Evolutionary conservation across 163 green algal species (phyloP).

Genomic region (Chlorella variabilis): DNA sequence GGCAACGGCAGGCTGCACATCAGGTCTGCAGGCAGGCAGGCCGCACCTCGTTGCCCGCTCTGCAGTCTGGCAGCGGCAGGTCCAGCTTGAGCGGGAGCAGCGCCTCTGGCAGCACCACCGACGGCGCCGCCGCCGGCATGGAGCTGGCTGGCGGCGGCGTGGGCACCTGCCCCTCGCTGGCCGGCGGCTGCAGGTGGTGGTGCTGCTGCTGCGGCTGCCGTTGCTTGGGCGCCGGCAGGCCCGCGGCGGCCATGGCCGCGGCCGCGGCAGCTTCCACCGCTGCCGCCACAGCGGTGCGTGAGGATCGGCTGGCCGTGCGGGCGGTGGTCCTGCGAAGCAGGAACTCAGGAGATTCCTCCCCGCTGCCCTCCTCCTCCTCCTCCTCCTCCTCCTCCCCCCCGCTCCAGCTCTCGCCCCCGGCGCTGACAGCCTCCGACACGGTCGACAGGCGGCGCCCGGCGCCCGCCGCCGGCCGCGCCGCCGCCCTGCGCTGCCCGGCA

Average conservation of each 20-base stretch:
- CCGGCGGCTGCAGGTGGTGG: constrained; percentile 13
- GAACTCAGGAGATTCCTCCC: constrained; percentile 4
- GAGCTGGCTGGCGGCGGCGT: background rate
- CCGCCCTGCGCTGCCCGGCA: background rate
- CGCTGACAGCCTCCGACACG: background rate
- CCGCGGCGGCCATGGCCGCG: background rate
- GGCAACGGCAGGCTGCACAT: background rate
- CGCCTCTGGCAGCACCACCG: constrained; percentile 6
- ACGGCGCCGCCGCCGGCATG: background rate
- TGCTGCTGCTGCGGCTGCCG: constrained; percentile 8
- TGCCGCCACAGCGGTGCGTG: background rate
- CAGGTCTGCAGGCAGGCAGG: background rate
- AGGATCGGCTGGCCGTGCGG: constrained; percentile 10
- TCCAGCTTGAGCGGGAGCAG: constrained; percentile 27
- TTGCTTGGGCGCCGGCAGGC: background rate
- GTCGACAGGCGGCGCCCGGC: constrained; percentile 12
- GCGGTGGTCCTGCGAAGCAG: constrained; percentile 19
- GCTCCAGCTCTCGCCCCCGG: background rate
- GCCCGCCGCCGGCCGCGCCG: background rate
- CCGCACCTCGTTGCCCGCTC: background rate
- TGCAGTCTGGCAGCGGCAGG: background rate
- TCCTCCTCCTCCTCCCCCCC: background rate
- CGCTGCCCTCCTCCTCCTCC: constrained; percentile 4
- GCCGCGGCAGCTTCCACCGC: background rate
- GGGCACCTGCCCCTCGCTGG: background rate